Evolutionary conservation across 164 flowering plant genomes (phyloP), one percentile per base, ranked within the genome.

Genomic region (Aristolochia californica): DNA sequence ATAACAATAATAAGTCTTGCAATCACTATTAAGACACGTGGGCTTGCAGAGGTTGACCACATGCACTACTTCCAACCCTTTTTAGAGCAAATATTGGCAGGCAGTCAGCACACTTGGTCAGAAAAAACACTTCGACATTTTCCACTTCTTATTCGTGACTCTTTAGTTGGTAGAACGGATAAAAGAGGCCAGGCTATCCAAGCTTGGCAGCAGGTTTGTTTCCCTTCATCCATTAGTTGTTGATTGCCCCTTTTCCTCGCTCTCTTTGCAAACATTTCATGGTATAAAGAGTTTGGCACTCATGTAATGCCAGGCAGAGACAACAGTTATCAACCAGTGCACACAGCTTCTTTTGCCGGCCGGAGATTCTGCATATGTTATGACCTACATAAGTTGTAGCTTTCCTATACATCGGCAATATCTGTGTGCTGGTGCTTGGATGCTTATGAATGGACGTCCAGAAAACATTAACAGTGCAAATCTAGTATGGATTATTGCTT

Each of bases 361-460:
- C 55, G 84, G 87, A 64, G 97, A 87, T 64, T 88, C 95, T 25
- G 49, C 69, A 17, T 87, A 89, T 75, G 84, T 83, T 13, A 66
- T 68, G 71, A 94, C 99, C 28, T 94, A 94, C 72, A 72, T 85
- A 55, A 83, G 75, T 68, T 88, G 80, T 63, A 93, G 99, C 71
- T 93, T 87, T 74, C 85, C 85, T 64, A 81, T 77, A 53, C 97
- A 93, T 62, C 79, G 95, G 11, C 83, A 82, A 44, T 87, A 87
- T 74, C 74, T 93, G 40, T 87, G 97, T 80, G 91, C 97, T 70
- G 99, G 93, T 58, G 95, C 97, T 53, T 89, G 97, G 96, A 82
- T 85, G 68, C 83, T 93, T 60, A 89, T 93, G 96, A 79, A 79
- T 56, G 87, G 90, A 34, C 94, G 83, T 61, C 87, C 95, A 49